Evolutionary conservation across 2,329 filamentous ascomycete species (phyloP).

Genomic region (Epichloe aotearoae): DNA sequence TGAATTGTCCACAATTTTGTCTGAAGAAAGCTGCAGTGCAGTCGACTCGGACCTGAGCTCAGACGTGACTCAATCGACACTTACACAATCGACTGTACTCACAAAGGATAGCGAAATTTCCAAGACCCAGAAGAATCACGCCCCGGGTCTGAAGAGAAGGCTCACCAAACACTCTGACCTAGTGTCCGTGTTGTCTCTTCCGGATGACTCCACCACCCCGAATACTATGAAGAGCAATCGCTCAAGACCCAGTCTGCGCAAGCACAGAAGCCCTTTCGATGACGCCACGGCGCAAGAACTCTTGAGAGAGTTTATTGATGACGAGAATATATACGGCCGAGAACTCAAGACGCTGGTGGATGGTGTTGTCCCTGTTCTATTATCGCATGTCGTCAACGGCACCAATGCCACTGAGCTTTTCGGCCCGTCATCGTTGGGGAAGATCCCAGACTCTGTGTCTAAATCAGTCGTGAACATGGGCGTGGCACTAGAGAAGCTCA

Average conservation of each 20-base stretch:
- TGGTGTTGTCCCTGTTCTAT: slow-evolving; percentile 83
- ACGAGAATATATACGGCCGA: slow-evolving; percentile 78
- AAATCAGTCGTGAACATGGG: slow-evolving; percentile 93
- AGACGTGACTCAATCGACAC: slow-evolving; percentile 31
- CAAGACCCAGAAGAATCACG: slow-evolving; percentile 23
- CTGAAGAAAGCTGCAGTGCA: slow-evolving; percentile 34
- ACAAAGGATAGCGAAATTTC: slow-evolving; percentile 28
- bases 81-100: slow-evolving; percentile 38
- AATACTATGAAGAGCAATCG: slow-evolving; percentile 55
- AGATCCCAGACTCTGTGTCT: slow-evolving; percentile 50
- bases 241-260: slow-evolving; percentile 67
- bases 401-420: slow-evolving; percentile 55
- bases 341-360: slow-evolving; percentile 90
- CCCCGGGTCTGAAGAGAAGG: slow-evolving; percentile 51
- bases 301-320: slow-evolving; percentile 64
- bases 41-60: slow-evolving; percentile 38
- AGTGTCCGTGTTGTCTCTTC: slow-evolving; percentile 77
- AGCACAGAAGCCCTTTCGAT: slow-evolving; percentile 51
- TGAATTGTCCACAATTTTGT: slow-evolving; percentile 44
- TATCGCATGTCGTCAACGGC: slow-evolving; percentile 70
- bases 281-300: slow-evolving; percentile 62
- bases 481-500: slow-evolving; percentile 72
- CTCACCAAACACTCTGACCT: slow-evolving; percentile 88
- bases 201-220: slow-evolving; percentile 41
- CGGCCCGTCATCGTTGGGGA: slow-evolving; percentile 32